These are phyloP conservation scores for Botrytis fabae DNA, from an alignment of 2,329 filamentous ascomycete species.

Conservation along the genomic window DNA sequence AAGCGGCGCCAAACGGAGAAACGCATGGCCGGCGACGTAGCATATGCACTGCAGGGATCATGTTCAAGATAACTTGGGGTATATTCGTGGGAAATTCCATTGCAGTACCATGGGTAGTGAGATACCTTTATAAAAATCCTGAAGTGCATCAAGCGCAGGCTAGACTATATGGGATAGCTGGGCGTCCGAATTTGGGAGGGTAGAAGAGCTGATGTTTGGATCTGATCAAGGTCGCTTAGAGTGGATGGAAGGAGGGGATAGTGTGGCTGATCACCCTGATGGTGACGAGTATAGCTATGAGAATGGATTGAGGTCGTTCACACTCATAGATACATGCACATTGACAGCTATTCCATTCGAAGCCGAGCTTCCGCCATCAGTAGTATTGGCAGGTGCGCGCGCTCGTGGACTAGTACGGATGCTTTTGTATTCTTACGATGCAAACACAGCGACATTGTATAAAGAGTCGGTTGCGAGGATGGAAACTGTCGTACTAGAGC, in stretches of 20 bases:
- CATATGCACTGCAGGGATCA: slow-evolving; percentile 39
- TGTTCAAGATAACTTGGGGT: slow-evolving; percentile 1
- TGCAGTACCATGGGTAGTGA: slow-evolving; percentile 31
- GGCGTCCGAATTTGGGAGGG: slow-evolving; percentile 32
- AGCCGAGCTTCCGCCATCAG: slow-evolving; percentile 38
- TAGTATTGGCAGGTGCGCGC: slow-evolving; percentile 37
- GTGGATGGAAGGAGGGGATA: slow-evolving; percentile 29
- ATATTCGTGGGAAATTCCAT: slow-evolving; percentile 21
- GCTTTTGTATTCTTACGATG: slow-evolving; percentile 36
- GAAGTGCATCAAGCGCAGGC: slow-evolving; percentile 34
- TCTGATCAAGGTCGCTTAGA: slow-evolving; percentile 32
- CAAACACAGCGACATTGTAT: slow-evolving; percentile 24
- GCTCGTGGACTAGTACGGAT: slow-evolving; percentile 41
- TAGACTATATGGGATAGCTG: slow-evolving; percentile 38
- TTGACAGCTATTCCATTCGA: slow-evolving; percentile 40
- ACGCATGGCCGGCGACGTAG: slow-evolving; percentile 32
- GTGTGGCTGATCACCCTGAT: not conserved
- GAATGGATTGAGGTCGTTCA: slow-evolving; percentile 33
- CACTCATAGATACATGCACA: slow-evolving; percentile 40
- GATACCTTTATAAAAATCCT: slow-evolving; percentile 29
- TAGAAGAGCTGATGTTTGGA: slow-evolving; percentile 38
- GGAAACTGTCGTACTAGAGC: slow-evolving; percentile 24
- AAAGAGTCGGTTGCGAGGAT: slow-evolving; percentile 31
- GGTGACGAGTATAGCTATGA: not conserved
- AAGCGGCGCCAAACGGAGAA: slow-evolving; percentile 24